Percentiles rank a stretch among this genome's conserved stretches.
These are phyloP conservation scores for Heimioporus punctisporus DNA, from an alignment of 1,284 basidiomycete genomes.

Conservation along the genomic window DNA sequence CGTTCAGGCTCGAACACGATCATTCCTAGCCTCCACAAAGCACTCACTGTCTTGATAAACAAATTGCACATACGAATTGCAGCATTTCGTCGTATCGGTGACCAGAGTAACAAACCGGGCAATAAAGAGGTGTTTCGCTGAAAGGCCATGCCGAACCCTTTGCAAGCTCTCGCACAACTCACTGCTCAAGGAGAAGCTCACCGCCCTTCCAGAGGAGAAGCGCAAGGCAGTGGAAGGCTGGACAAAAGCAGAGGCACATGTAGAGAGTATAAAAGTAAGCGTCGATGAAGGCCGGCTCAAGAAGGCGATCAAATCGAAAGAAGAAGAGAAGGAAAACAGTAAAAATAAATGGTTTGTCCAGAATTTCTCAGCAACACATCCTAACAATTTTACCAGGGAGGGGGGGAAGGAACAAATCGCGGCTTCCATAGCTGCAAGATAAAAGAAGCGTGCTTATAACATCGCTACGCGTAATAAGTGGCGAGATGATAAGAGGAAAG, in stretches of 20 bases:
- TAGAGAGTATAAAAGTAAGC: constrained; percentile 86
- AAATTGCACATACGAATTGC: constrained; percentile 83
- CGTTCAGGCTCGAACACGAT: constrained; percentile 35
- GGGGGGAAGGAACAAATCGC: constrained; percentile 81
- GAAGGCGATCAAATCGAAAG: constrained; percentile 89
- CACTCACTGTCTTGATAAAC: constrained; percentile 72
- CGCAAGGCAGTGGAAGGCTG: constrained; percentile 80
- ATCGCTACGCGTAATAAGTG: constrained; percentile 82
- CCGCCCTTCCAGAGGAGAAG: constrained; percentile 76
- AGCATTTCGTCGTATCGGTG: constrained; percentile 55
- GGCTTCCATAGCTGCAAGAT: constrained; percentile 75
- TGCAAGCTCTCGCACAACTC: constrained; percentile 83
- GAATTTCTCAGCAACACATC: background rate
- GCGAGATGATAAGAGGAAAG: constrained; percentile 74
- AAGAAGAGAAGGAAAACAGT: constrained; percentile 85
- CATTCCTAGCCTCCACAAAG: constrained; percentile 65
- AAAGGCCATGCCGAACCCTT: constrained; percentile 77
- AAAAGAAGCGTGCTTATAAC: constrained; percentile 91
- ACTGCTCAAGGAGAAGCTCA: constrained; percentile 74
- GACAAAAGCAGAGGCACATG: constrained; percentile 83
- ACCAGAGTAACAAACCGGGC: constrained; percentile 43
- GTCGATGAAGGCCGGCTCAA: constrained; percentile 84
- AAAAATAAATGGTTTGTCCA: constrained; percentile 80
- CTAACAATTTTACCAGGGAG: constrained; percentile 52
- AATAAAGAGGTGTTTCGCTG: constrained; percentile 56